These are phyloP conservation scores for Scytalidium sp. DNA, from an alignment of 2,329 filamentous ascomycete species.

Conservation along the genomic window DNA sequence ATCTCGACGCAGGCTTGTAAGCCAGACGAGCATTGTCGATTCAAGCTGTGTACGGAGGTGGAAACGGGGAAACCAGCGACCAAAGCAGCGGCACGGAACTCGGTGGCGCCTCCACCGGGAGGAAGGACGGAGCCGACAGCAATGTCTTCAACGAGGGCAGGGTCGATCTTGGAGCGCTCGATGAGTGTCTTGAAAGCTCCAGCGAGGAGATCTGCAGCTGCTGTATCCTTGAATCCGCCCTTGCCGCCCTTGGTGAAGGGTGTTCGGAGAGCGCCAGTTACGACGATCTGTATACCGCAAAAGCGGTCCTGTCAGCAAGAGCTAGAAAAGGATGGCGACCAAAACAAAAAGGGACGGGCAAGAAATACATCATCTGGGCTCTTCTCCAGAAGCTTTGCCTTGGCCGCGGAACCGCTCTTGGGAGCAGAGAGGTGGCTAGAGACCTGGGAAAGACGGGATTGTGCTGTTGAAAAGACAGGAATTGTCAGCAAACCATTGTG, in stretches of 20 bases:
- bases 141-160: slow-evolving; percentile 84
- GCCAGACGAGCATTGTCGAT: slow-evolving; percentile 92
- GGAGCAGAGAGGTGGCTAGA: slow-evolving; percentile 56
- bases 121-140: slow-evolving; percentile 88
- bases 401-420: slow-evolving; percentile 23
- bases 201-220: slow-evolving; percentile 78
- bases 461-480: slow-evolving; percentile 19
- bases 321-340: neutral
- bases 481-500: neutral
- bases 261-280: slow-evolving; percentile 88
- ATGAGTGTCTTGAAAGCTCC: slow-evolving; percentile 81
- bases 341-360: neutral
- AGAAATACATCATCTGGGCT: slow-evolving; percentile 61
- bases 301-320: slow-evolving; percentile 19
- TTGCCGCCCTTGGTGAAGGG: slow-evolving; percentile 91
- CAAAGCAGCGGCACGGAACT: slow-evolving; percentile 89
- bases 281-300: slow-evolving; percentile 63
- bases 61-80: slow-evolving; percentile 87
- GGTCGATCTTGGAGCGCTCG: slow-evolving; percentile 84
- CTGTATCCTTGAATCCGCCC: slow-evolving; percentile 93
- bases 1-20: slow-evolving; percentile 92
- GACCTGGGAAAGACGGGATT: slow-evolving; percentile 44
- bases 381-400: slow-evolving; percentile 54
- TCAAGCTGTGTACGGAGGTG: slow-evolving; percentile 82
- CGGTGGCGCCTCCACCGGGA: slow-evolving; percentile 90